Base-by-base conservation (phyloP, 352 stramenopile species). In the Phytophthora brassicae region DNA sequence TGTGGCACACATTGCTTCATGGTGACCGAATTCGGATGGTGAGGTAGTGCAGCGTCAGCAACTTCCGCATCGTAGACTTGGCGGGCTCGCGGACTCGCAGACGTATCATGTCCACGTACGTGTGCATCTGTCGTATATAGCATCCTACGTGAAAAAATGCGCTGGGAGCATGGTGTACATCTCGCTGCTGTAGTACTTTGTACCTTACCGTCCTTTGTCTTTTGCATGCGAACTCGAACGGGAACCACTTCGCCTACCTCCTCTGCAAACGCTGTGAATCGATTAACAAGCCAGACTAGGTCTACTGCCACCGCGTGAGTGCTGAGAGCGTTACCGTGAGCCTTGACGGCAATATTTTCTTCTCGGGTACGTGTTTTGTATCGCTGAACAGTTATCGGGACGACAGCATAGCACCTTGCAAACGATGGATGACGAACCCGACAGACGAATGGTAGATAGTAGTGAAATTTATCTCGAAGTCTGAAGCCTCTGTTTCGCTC, bases 51-150 rank as follows among this genome's bases (percentile, higher is more conserved):
- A 54, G 23, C 2, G 17, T 35, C 14, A 66, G 29, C 1, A 64
- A 16, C 20, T 64, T 50, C 0, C 48, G 19, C 33, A 69, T 44
- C 1, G 48, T 69, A 0, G 20, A 36, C 13, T 1, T 19, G 13
- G 55, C 50, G 0, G 56, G 56, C 3, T 43, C 50, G 0, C 23
- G 8, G 1, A 58, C 28, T 2, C n/a, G 16, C 19, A 60, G 19
- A 0, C 12, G 23, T 9, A 55, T 52, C 14, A 42, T 20, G 6
- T 6, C 28, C 8, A 62, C 53, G 8, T 60, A 64, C 0, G n/a
- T 35, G 13, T 57, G 28, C 19, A 73, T 65, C 29, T 68, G 43
- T 60, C 36, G 50, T 66, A 45, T 1, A 68, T 3, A 11, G 11
- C 2, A 0, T 63, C 59, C 54, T 43, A 68, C 0, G 59, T 68